Evolutionary conservation across 1,139 yeast species (phyloP).

Genomic region (Saccharomyces hybrid): DNA sequence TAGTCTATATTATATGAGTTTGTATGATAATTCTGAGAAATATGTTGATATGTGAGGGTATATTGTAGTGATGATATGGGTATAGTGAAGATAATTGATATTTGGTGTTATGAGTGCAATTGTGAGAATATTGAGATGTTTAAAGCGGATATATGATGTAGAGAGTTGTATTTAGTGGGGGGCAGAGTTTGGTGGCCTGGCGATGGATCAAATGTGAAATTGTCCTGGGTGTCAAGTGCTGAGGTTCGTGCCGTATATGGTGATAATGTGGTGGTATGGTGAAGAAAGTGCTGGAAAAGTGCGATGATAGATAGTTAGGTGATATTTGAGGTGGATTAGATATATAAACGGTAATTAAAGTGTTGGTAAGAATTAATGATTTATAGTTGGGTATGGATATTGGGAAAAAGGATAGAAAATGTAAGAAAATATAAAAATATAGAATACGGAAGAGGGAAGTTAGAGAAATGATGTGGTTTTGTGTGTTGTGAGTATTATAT

Average conservation of each 20-base stretch:
- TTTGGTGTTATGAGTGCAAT: neutral
- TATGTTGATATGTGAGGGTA: too few relatives aligned
- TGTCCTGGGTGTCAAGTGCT: neutral
- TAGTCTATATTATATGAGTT: too few relatives aligned
- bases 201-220: neutral
- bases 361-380: neutral
- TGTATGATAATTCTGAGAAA: too few relatives aligned
- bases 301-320: neutral
- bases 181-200: neutral
- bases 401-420: neutral
- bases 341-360: neutral
- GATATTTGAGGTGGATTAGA: neutral
- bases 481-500: neutral
- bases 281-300: neutral
- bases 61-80: neutral
- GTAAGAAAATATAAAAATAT: neutral
- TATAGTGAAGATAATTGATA: neutral
- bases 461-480: neutral
- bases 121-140: neutral
- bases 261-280: neutral
- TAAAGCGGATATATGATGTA: neutral
- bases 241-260: neutral
- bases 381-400: neutral
- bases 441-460: neutral
- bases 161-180: neutral